Evolutionary conservation across 257 asterid genomes (phyloP), one percentile per base, ranked within the genome.

Genomic region (Salvia miltiorrhiza): DNA sequence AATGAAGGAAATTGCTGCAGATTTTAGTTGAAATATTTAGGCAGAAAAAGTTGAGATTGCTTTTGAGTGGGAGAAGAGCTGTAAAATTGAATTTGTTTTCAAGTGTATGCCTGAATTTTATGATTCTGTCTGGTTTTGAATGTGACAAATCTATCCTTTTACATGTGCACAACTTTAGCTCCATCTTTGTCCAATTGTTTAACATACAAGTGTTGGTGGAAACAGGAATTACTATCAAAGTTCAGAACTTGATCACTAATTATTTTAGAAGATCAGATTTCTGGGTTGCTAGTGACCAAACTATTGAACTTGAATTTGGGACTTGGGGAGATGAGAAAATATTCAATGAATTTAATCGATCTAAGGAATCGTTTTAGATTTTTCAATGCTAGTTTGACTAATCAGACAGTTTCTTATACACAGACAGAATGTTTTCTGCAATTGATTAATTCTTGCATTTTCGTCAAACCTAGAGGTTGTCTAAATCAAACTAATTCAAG

Each of bases 171-270:
- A 33, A 21, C 40, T 72, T 20, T 56, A 35, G 67, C 71, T 68
- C 47, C 35, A 35, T 73, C 45, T 17, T 56, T 50, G 26, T 40
- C 41, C 39, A 11, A 9, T 13, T 66, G 26, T 59, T 30, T 39
- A 19, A 62, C 63, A 30, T 45, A 52, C 4, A 19, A 1, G 21
- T 33, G 54, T 53, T 68, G 54, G 7, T 26, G 62, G 40, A 39
- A 61, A 61, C 26, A 44, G 68, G 24, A n/a, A 37, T 21, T 32
- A 21, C 24, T 54, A 30, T 73, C 71, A 35, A 67, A 70, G 73
- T 73, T 61, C 57, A 58, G 32, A 73, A 35, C 37, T 39, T 48
- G 75, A 60, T 65, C 32, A 50, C 43, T 49, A 47, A 41, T 59
- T n/a, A 17, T 48, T 67, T 50, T 24, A 60, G 6, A 47, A 63